phyloP scores from a whole-genome alignment of 2,329 filamentous ascomycete genomes.

The Harringtonia aguacate region DNA sequence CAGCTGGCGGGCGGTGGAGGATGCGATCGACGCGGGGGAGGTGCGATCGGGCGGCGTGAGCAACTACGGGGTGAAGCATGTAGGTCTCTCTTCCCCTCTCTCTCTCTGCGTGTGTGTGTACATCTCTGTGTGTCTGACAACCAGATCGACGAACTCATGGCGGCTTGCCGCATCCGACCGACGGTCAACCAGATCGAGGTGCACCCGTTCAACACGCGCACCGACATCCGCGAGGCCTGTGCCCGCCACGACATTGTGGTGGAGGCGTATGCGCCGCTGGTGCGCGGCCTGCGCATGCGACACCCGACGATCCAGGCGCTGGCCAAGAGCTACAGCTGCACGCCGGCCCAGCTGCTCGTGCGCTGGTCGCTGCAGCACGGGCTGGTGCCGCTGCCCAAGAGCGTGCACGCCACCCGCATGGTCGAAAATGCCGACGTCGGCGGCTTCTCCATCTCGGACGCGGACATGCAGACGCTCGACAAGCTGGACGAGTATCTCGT shows the following conservation, averaged over 20 bases:
- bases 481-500: slow-evolving; percentile 61
- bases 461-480: slow-evolving; percentile 54
- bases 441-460: slow-evolving; percentile 47
- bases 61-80: slow-evolving; percentile 68
- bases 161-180: slow-evolving; percentile 49
- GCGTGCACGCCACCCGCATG: slow-evolving; percentile 50
- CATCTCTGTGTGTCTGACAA: background rate
- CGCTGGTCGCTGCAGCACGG: slow-evolving; percentile 69
- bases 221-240: slow-evolving; percentile 55
- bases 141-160: slow-evolving; percentile 58
- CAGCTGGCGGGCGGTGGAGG: slow-evolving; percentile 67
- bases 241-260: slow-evolving; percentile 56
- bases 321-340: slow-evolving; percentile 57
- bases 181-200: slow-evolving; percentile 75
- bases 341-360: slow-evolving; percentile 63
- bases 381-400: slow-evolving; percentile 66
- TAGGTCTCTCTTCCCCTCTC: slow-evolving; percentile 25
- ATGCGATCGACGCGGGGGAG: slow-evolving; percentile 63
- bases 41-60: slow-evolving; percentile 63
- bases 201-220: slow-evolving; percentile 71
- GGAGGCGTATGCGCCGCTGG: slow-evolving; percentile 73
- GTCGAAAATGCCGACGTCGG: slow-evolving; percentile 53
- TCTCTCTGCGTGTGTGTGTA: too few relatives aligned
- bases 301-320: slow-evolving; percentile 53
- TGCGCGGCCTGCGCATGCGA: slow-evolving; percentile 57